Conservation (phyloP, 345 rosid species). For the Murraya koenigii region DNA sequence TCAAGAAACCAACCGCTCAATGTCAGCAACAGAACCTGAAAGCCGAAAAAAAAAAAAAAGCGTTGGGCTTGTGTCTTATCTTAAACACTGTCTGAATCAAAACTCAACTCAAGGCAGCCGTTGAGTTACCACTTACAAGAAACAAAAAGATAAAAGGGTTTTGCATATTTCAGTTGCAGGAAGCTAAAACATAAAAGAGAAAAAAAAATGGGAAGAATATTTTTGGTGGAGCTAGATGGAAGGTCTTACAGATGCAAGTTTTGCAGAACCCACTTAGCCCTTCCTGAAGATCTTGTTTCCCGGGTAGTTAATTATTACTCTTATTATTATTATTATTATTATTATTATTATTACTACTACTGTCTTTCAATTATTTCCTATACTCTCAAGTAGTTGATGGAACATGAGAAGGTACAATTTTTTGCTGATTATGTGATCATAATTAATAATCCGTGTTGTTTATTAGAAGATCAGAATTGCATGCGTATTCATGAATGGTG, state of each 20-base stretch:
- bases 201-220: slow-evolving; percentile 73
- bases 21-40: neutral
- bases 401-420: neutral
- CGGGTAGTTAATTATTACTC: slow-evolving; percentile 37
- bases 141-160: neutral
- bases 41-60: neutral
- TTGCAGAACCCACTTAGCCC: slow-evolving; percentile 82
- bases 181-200: neutral
- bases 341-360: neutral
- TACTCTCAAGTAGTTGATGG: neutral
- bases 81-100: neutral
- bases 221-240: slow-evolving; percentile 88
- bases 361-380: neutral
- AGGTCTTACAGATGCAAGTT: slow-evolving; percentile 88
- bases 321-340: neutral
- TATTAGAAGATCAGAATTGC: neutral
- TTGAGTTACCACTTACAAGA: neutral
- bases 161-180: neutral
- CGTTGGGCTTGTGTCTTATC: neutral
- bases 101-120: neutral
- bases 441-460: neutral
- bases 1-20: no score
- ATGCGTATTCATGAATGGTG: neutral
- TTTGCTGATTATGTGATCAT: neutral
- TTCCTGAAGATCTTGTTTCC: slow-evolving; percentile 64